A percentile compares a stretch with the other conserved stretches of the same genome.
Conservation (phyloP, 495 filamentous ascomycete species). For the Hypoxylon fuscum region DNA sequence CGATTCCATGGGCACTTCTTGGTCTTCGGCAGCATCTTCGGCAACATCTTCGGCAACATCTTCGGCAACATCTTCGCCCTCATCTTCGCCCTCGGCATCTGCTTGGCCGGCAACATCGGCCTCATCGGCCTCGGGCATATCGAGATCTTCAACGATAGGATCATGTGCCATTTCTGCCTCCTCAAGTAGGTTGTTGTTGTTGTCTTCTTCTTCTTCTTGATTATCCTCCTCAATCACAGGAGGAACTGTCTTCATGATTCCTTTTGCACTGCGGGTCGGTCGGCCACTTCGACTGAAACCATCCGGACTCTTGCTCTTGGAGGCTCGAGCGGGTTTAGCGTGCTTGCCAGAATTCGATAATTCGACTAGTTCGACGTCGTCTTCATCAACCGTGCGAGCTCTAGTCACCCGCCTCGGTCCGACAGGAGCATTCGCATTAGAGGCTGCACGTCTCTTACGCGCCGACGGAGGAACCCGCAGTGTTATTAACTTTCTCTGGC, state of each 20-base stretch:
- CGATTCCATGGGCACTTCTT: slow-evolving; percentile 45
- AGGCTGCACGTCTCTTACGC: slow-evolving; percentile 23
- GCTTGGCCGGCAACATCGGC: slow-evolving; percentile 50
- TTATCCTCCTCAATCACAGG: slow-evolving; percentile 68
- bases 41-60: slow-evolving; percentile 43
- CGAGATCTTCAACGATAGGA: slow-evolving; percentile 48
- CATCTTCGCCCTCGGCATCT: slow-evolving; percentile 44
- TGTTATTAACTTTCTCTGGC: slow-evolving; percentile 42
- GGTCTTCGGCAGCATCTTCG: slow-evolving; percentile 52
- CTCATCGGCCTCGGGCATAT: slow-evolving; percentile 47
- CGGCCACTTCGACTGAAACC: slow-evolving; percentile 51
- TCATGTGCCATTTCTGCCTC: slow-evolving; percentile 26
- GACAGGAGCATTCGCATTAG: slow-evolving; percentile 23
- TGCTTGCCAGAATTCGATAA: slow-evolving; percentile 83
- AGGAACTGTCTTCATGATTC: slow-evolving; percentile 64
- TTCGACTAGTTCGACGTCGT: slow-evolving; percentile 48
- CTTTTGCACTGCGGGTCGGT: slow-evolving; percentile 68
- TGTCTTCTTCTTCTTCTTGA: slow-evolving; percentile 60
- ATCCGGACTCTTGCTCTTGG: slow-evolving; percentile 73
- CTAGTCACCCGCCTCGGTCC: slow-evolving; percentile 54
- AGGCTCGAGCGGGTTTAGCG: slow-evolving; percentile 61
- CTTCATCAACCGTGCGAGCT: slow-evolving; percentile 54
- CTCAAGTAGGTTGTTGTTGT: slow-evolving; percentile 13
- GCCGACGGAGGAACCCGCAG: slow-evolving; percentile 38
- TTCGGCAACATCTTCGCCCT: slow-evolving; percentile 49